Base-by-base conservation (phyloP, 768 basidiomycete genomes). In the Phanerochaete carnosa region DNA sequence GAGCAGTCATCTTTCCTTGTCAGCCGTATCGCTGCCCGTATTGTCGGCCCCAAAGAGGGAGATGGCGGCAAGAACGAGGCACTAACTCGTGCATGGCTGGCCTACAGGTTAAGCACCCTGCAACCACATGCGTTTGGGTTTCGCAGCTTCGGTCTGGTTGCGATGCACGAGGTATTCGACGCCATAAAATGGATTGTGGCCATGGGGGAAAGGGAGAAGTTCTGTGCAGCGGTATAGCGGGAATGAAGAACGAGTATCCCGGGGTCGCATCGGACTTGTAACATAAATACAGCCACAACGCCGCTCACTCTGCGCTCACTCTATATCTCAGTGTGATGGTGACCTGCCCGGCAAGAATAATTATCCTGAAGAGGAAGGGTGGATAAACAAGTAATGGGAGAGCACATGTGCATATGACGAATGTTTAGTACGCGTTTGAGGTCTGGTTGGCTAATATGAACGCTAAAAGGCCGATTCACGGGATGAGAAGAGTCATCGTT, bases 81-180 rank as follows among this genome's bases (percentile, higher is more conserved):
- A 62, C 69, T 87, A 51, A 58, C 72, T 56, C 71, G 76, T 15
- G 78, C 79, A 16, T 87, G 83, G 84, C 64, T 78, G 2, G 81
- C 83, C 9, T 87, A 82, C 79, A 66, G 75, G 60, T 62, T 84
- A 15, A 74, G 79, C 0, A 66, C 74, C 9, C 55, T 69, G 4
- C 63, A 68, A 26, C 67, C 69, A 13, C 60, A 63, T 16, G 46
- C 60, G 35, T 86, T 85, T 60, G 86, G 84, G 0, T 82, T 80
- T n/a, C 76, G 78, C 55, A 84, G 80, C 66, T 87, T 85, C 68
- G 77, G 80, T 25, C 85, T 81, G 79, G 67, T 88, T 23, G 76
- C 81, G 4, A 72, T 87, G 37, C 79, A 80, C 3, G 74, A 76
- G 3, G 73, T 84, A 51, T 86, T 86, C 55, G 84, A 85, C 25